Conservation (phyloP, 177 flowering plant species). For the Telopea speciosissima region DNA sequence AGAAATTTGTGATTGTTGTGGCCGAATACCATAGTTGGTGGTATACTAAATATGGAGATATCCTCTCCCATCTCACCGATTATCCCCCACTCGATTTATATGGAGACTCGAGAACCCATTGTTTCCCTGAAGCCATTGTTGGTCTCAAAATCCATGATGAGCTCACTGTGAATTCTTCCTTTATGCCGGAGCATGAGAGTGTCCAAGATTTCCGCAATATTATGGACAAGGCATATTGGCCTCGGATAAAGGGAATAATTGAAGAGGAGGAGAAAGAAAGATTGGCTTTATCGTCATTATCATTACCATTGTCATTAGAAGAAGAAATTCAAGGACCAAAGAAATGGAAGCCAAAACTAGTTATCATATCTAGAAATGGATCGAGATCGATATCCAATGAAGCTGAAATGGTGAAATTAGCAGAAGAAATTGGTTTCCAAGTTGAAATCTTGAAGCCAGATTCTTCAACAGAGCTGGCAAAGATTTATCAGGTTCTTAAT, state of each 20-base stretch:
- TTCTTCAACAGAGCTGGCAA: constrained; percentile 59
- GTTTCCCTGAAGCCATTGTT: constrained; percentile 64
- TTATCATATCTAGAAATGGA: constrained; percentile 62
- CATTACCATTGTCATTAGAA: constrained; percentile 11
- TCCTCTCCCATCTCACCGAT: constrained; percentile 50
- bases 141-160: constrained; percentile 71
- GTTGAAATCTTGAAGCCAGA: constrained; percentile 63
- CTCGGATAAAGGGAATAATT: constrained; percentile 52
- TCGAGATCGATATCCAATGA: constrained; percentile 72
- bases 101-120: constrained; percentile 53
- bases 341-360: constrained; percentile 49
- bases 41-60: constrained; percentile 52
- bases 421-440: constrained; percentile 63
- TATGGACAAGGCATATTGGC: constrained; percentile 60
- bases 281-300: constrained; percentile 9
- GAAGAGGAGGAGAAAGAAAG: constrained; percentile 38
- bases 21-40: constrained; percentile 75
- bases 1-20: constrained; percentile 64
- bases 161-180: constrained; percentile 26
- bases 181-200: constrained; percentile 39
- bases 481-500: constrained; percentile 57
- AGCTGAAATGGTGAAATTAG: constrained; percentile 49
- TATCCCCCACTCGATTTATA: constrained; percentile 49
- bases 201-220: constrained; percentile 61
- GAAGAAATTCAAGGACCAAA: not conserved